A percentile compares a stretch with the other conserved stretches of the same genome.
These are phyloP conservation scores for Corchorus olitorius DNA, from an alignment of 345 rosid genomes.

Conservation along the genomic window DNA sequence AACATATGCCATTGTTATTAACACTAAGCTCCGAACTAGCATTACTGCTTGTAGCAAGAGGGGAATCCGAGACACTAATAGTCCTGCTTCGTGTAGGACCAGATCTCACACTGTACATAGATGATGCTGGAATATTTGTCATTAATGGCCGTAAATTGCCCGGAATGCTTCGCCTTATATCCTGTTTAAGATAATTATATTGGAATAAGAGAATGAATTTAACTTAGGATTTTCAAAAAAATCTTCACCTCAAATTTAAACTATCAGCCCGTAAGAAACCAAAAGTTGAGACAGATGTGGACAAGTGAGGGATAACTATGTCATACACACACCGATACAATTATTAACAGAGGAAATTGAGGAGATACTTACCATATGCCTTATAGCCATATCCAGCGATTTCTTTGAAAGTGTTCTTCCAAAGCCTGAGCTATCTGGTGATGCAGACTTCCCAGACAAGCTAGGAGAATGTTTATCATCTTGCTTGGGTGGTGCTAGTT, in stretches of 20 bases:
- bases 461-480: constrained; percentile 81
- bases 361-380: constrained; percentile 80
- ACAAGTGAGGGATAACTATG: constrained; percentile 7
- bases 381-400: constrained; percentile 96
- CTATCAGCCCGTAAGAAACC: background rate
- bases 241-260: background rate
- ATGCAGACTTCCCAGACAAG: constrained; percentile 76
- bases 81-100: constrained; percentile 72
- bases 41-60: constrained; percentile 94
- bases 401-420: constrained; percentile 97
- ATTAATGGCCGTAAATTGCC: constrained; percentile 84
- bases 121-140: constrained; percentile 97
- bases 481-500: constrained; percentile 79
- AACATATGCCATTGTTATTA: constrained; percentile 63
- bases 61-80: constrained; percentile 80
- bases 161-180: constrained; percentile 87
- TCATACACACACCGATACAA: background rate
- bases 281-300: background rate
- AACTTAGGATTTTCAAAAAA: background rate
- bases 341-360: constrained; percentile 1
- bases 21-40: constrained; percentile 96
- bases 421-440: constrained; percentile 90
- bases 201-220: constrained; percentile 17
- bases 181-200: constrained; percentile 54
- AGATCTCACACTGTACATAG: constrained; percentile 95